phyloP scores from a whole-genome alignment of 768 basidiomycete genomes.

The Termitomyces bulborhizus region DNA sequence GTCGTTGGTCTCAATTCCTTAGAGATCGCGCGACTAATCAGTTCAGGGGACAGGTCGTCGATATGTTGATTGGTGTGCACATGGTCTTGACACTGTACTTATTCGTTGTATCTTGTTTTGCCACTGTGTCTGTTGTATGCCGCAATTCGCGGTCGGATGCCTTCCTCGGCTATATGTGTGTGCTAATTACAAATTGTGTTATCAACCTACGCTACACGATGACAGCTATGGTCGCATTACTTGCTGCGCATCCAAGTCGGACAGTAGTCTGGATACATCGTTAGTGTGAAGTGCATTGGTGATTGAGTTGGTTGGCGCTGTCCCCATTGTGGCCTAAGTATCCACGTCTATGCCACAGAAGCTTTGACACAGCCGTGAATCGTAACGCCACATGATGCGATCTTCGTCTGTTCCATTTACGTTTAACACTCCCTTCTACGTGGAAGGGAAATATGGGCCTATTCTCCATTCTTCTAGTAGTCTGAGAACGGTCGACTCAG shows the following conservation, averaged over 20 bases:
- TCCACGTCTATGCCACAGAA: neutral
- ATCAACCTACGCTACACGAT: no score
- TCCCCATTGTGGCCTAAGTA: no score
- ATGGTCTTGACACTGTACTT: neutral
- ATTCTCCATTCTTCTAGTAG: neutral
- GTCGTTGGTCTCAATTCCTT: conserved; percentile 43
- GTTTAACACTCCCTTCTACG: neutral
- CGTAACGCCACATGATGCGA: neutral
- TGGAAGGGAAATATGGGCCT: neutral
- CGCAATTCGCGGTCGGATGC: neutral
- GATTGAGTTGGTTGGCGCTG: neutral
- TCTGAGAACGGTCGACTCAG: neutral
- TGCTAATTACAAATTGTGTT: no score
- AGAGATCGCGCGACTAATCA: conserved; percentile 67
- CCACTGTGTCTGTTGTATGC: neutral
- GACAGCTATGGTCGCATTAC: no score
- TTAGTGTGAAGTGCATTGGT: neutral
- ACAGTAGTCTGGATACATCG: no score
- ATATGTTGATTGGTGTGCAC: no score
- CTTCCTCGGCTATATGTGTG: neutral
- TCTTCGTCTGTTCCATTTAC: neutral
- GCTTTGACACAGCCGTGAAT: neutral
- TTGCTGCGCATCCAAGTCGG: no score
- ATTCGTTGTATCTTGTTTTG: neutral
- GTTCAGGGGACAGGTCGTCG: conserved; percentile 46